Conservation (phyloP, 768 basidiomycete genomes). For the Dendrothele bispora region DNA sequence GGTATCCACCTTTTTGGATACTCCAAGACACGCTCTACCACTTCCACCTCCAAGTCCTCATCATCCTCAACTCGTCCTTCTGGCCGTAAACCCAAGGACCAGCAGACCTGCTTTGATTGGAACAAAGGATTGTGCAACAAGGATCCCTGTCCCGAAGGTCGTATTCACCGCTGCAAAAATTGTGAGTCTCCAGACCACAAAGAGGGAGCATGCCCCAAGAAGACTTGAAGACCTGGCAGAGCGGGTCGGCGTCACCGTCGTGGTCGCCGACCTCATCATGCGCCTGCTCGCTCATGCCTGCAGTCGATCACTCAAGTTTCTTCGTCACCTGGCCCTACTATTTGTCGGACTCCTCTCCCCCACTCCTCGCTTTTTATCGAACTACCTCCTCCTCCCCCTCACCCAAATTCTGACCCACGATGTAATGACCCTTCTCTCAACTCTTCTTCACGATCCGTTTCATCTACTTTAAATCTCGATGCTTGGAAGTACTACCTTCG, state of each 20-base stretch:
- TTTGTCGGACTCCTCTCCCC: background rate
- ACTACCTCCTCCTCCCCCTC: conserved; percentile 2
- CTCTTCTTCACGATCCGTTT: conserved; percentile 7
- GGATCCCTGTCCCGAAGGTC: no score
- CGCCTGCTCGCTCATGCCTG: conserved; percentile 15
- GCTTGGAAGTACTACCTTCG: conserved; percentile 20
- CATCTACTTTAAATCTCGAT: conserved; percentile 9
- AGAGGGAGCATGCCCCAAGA: conserved; percentile 3
- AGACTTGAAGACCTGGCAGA: no score
- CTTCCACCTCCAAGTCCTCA: no score
- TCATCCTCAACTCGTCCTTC: no score
- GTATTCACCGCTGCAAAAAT: no score
- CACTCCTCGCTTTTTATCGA: no score
- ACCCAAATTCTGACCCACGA: conserved; percentile 4
- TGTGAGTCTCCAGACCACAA: background rate
- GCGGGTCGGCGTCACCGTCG: conserved; percentile 12
- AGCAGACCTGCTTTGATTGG: no score
- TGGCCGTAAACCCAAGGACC: no score
- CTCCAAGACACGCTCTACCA: no score
- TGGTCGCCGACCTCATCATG: conserved; percentile 8
- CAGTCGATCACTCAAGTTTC: conserved; percentile 7
- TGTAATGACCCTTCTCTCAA: no score
- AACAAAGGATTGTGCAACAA: no score
- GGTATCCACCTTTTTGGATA: no score
- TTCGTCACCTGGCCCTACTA: background rate